These are phyloP conservation scores for Drosera capensis DNA, from an alignment of 148 eudicot species.

Conservation along the genomic window DNA sequence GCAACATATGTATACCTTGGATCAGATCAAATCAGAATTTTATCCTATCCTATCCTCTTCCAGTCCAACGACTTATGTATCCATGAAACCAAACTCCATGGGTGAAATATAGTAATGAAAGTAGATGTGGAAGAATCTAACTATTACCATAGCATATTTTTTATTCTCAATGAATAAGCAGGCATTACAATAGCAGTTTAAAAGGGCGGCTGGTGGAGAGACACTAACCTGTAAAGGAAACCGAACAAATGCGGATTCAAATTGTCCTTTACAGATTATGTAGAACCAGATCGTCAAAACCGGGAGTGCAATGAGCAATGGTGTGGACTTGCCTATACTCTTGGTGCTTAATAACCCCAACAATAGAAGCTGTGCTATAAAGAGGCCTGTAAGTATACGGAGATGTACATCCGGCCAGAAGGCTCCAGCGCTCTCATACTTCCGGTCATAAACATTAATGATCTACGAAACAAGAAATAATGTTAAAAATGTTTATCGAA, in stretches of 20 bases:
- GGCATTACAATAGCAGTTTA: too few species aligned
- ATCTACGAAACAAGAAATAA: slow-evolving; percentile 24
- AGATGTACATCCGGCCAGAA: slow-evolving; percentile 94
- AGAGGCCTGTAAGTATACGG: slow-evolving; percentile 52
- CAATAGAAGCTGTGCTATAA: slow-evolving; percentile 63
- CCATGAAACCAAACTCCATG: too few species aligned
- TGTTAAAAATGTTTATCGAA: too few species aligned
- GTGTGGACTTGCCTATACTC: slow-evolving; percentile 24
- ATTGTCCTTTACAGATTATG: slow-evolving; percentile 69
- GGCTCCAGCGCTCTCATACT: slow-evolving; percentile 80
- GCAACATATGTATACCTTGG: too few species aligned
- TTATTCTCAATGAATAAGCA: too few species aligned
- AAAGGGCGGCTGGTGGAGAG: not conserved
- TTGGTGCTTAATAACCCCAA: slow-evolving; percentile 74
- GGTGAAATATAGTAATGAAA: too few species aligned
- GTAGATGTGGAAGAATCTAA: too few species aligned
- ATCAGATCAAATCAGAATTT: too few species aligned
- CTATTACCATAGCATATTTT: too few species aligned
- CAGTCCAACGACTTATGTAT: too few species aligned
- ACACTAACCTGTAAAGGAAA: slow-evolving; percentile 64
- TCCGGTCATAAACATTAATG: slow-evolving; percentile 81
- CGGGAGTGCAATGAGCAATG: slow-evolving; percentile 56
- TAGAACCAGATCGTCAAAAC: slow-evolving; percentile 81
- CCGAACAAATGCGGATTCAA: slow-evolving; percentile 55
- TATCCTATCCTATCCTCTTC: too few species aligned